Evolutionary conservation across 179 eudicot species (phyloP).

Genomic region (Drosera spatulata): DNA sequence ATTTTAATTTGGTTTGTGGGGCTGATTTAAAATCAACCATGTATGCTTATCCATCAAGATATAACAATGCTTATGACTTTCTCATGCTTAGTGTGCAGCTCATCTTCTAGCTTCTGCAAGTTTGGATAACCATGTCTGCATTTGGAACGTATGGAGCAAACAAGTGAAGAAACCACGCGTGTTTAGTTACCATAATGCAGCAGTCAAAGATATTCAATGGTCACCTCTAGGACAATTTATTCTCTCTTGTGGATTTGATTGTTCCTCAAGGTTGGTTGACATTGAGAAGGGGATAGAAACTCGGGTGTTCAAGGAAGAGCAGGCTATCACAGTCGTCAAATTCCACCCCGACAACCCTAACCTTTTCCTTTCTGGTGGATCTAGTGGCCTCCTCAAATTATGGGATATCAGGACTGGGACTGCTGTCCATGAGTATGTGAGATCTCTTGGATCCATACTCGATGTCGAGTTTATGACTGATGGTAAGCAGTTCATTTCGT

Average conservation of each 20-base stretch:
- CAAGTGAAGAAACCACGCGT: constrained; percentile 35
- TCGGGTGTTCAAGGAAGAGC: constrained; percentile 66
- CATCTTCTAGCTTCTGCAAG: constrained; percentile 99
- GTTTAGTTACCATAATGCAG: constrained; percentile 54
- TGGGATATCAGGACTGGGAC: constrained; percentile 83
- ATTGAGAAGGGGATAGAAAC: constrained; percentile 70
- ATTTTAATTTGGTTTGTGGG: no score
- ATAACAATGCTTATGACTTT: constrained; percentile 24
- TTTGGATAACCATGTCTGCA: constrained; percentile 63
- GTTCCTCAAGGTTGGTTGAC: constrained; percentile 62
- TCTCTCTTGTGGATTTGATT: constrained; percentile 91
- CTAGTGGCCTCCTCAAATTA: constrained; percentile 61
- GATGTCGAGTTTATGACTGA: constrained; percentile 72
- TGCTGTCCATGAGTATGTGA: constrained; percentile 54
- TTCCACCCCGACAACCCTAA: constrained; percentile 70
- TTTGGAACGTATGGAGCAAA: constrained; percentile 88
- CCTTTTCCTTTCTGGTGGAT: constrained; percentile 87
- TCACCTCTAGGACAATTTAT: constrained; percentile 54
- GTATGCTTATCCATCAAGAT: no score
- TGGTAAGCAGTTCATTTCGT: constrained; percentile 68
- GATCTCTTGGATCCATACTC: constrained; percentile 66
- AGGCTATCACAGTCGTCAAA: constrained; percentile 66
- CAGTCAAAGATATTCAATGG: constrained; percentile 92
- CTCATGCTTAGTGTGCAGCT: constrained; percentile 55
- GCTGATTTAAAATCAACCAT: no score